Conservation (phyloP, 345 rosid genomes). For the Rubroshorea leprosula region DNA sequence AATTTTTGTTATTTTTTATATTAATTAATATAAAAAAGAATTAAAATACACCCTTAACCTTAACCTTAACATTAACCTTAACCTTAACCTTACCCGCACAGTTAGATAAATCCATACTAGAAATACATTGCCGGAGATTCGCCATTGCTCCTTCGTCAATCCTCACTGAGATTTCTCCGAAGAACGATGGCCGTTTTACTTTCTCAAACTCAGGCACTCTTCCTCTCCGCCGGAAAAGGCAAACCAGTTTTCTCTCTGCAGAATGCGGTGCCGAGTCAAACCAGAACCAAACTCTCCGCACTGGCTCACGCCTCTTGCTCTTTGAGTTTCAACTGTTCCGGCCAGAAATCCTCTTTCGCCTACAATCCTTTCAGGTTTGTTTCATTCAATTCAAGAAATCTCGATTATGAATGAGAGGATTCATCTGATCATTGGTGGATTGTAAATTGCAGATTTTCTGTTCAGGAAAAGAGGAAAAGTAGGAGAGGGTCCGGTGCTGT, state of each 20-base stretch:
- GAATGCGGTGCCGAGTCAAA: neutral
- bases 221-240: neutral
- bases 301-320: neutral
- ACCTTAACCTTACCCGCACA: too few species aligned
- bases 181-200: neutral
- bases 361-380: conserved; percentile 57
- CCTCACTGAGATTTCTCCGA: too few species aligned
- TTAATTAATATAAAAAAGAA: too few species aligned
- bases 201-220: neutral
- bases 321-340: neutral
- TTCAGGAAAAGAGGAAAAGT: conserved; percentile 23
- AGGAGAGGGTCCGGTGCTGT: conserved; percentile 49
- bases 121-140: too few species aligned
- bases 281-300: neutral
- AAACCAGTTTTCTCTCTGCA: neutral
- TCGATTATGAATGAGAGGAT: too few species aligned
- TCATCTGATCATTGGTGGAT: neutral
- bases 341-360: conserved; percentile 12
- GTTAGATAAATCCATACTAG: too few species aligned
- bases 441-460: conserved; percentile 31
- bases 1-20: too few species aligned
- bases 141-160: too few species aligned
- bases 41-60: too few species aligned
- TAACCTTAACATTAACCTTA: too few species aligned
- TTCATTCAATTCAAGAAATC: neutral